Evolutionary conservation across 768 basidiomycete genomes (phyloP), one percentile per base, ranked within the genome.

Genomic region (Mycena epipterygia): DNA sequence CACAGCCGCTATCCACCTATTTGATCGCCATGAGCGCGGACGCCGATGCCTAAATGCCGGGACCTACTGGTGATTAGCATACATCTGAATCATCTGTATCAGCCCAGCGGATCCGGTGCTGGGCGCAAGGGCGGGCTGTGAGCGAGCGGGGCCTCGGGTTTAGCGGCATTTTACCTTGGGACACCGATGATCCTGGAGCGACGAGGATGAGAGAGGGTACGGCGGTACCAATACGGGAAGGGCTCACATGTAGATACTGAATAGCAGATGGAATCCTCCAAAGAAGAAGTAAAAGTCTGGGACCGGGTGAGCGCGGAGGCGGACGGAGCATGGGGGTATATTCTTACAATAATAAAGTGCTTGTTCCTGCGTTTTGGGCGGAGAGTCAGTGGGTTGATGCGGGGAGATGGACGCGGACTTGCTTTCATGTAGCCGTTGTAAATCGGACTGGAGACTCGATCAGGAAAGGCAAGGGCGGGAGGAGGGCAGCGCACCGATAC

Each of bases 361-460:
- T 90, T 96, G 95, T 84, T 96, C 95, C 95, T 96, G 81, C 70
- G 71, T 71, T 55, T 58, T 57, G 61, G 53, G 55, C 64, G 65
- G 59, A 75, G 74, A 78, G 73, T 79, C 55, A 77, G 72, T 64
- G 69, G 25, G 69, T 39, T 72, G 52, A 75, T 42, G 42, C 46
- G 49, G 30, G 46, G 48, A 41, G 58, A 75, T 52, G 70, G 64
- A 57, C 35, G 59, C 60, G 39, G 63, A 77, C 85, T 78, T 76
- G 92, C 97, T 89, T 98, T 97, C 91, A 96, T 95, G 85, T 95
- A 97, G 62, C 95, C 97, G 76, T 98, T 97, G 85, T 99, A 99
- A 78, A 97, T 94, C 19, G 97, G 97, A 76, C 95, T 95, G 76
- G 41, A n/a, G 71, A 64, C 41, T 59, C 39, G 63, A 69, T 70